phyloP scores from a whole-genome alignment of 164 flowering plant genomes.

The Euptelea pleiosperma region DNA sequence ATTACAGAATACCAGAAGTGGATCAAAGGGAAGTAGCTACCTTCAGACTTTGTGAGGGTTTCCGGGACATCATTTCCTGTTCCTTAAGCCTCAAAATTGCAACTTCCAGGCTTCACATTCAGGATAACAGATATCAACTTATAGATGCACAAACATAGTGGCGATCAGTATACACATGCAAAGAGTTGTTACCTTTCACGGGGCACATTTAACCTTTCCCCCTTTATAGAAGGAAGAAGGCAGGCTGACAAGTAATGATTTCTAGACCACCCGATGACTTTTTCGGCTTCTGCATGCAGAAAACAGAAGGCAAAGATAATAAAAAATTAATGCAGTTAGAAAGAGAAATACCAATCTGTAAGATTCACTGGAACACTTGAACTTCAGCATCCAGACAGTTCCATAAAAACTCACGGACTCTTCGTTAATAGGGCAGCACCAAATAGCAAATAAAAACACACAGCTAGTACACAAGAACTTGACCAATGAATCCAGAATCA shows the following conservation, averaged over 20 bases:
- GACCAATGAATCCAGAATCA: background rate
- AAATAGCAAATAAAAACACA: background rate
- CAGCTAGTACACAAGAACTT: background rate
- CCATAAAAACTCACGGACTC: background rate
- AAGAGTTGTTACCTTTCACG: conserved; percentile 60
- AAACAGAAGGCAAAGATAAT: background rate
- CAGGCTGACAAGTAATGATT: conserved; percentile 80
- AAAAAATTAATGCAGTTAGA: background rate
- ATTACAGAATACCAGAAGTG: background rate
- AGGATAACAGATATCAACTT: conserved; percentile 20
- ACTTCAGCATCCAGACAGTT: background rate
- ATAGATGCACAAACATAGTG: background rate
- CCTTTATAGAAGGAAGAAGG: conserved; percentile 55
- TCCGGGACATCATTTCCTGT: conserved; percentile 57
- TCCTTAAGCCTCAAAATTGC: conserved; percentile 81
- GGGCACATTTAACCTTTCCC: conserved; percentile 63
- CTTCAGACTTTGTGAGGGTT: conserved; percentile 85
- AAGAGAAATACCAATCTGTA: background rate
- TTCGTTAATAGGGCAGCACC: background rate
- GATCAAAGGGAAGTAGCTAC: conserved; percentile 26
- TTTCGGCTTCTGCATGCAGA: conserved; percentile 81
- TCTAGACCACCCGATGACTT: conserved; percentile 95
- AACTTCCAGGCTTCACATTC: conserved; percentile 67
- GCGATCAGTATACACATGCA: background rate
- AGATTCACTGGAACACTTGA: background rate